Evolutionary conservation across 2,329 filamentous ascomycete genomes (phyloP), one percentile per base, ranked within the genome.

Genomic region (Cyphellophora europaea): DNA sequence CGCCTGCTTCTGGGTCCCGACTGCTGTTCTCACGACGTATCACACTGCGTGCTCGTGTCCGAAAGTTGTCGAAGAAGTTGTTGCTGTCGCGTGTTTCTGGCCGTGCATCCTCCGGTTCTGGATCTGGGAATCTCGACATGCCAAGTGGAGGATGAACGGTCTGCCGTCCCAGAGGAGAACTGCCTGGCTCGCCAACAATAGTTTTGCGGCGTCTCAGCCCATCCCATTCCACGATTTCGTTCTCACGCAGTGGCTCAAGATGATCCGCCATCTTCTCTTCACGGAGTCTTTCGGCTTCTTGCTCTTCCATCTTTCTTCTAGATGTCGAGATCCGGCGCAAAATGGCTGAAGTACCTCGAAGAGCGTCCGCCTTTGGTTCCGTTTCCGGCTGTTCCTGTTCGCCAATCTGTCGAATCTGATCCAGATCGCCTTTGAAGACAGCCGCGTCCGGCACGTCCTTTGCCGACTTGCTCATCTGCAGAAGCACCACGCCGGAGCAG

Each of bases 391-490:
- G 87, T 55, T 93, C 86, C 53, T 94, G 86, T 51, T 95, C 85
- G 30, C 85, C 89, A 43, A 96, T 91, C 18, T 89, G 93, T 19
- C 91, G 84, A 35, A 96, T 83, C 66, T 98, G 89, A 52, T 96
- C 83, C 33, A 98, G 71, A 53, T 96, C 87, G 29, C 89, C 91
- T 36, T 79, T 78, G 66, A 98, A 94, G 25, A 98, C 79, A 19
- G 88, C 87, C 0, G 86, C 71, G 55, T 96, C 91, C 5, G 91
- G 91, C 0, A 98, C 89, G 53, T 98, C 89, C 55, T 96, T 98
- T 49, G 91, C 85, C 0, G 89, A 95, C 57, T 96, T 96, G 34
- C 91, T 95, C n/a, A 98, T 74, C 55, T 98, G 91, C 6, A 98
- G 65, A 5, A 98, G 63, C 1, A 96, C 80, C 5, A 96, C 91